These are phyloP conservation scores for Canariomyces notabilis DNA, from an alignment of 2,329 filamentous ascomycete genomes.

Conservation along the genomic window DNA sequence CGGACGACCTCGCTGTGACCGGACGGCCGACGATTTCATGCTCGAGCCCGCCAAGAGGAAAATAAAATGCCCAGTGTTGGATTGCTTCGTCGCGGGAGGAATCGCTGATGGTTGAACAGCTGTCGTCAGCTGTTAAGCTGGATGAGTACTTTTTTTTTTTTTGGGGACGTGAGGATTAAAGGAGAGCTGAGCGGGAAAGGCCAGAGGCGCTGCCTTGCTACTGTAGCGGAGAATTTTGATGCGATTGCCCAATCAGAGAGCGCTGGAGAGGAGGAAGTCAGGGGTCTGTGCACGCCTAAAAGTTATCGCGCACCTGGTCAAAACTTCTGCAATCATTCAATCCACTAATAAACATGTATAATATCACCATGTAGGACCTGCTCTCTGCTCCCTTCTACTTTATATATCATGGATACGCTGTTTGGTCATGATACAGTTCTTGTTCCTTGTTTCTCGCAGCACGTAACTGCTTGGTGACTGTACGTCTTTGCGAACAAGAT, in stretches of 20 bases:
- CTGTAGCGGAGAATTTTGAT: slow-evolving; percentile 17
- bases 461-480: too few species aligned
- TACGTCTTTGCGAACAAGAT: too few species aligned
- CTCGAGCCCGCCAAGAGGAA: slow-evolving; percentile 14
- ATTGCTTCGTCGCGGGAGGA: slow-evolving; percentile 12
- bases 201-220: slow-evolving; percentile 7
- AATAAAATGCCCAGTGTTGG: slow-evolving; percentile 8
- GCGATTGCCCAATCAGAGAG: slow-evolving; percentile 15
- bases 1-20: slow-evolving; percentile 34
- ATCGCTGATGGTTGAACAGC: slow-evolving; percentile 21
- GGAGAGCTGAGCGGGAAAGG: slow-evolving; percentile 6
- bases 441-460: too few species aligned
- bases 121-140: slow-evolving; percentile 28
- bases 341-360: too few species aligned
- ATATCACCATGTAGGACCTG: too few species aligned
- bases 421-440: too few species aligned
- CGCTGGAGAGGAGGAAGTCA: background rate
- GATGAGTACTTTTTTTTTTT: slow-evolving; percentile 14
- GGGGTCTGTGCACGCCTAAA: background rate
- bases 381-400: too few species aligned
- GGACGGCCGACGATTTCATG: slow-evolving; percentile 23
- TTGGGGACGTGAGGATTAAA: slow-evolving; percentile 17
- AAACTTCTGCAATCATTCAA: background rate
- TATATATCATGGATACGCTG: too few species aligned
- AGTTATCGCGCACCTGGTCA: background rate